These are phyloP conservation scores for Pyrrhoderma lamaoense DNA, from an alignment of 1,284 basidiomycete genomes.

Conservation along the genomic window DNA sequence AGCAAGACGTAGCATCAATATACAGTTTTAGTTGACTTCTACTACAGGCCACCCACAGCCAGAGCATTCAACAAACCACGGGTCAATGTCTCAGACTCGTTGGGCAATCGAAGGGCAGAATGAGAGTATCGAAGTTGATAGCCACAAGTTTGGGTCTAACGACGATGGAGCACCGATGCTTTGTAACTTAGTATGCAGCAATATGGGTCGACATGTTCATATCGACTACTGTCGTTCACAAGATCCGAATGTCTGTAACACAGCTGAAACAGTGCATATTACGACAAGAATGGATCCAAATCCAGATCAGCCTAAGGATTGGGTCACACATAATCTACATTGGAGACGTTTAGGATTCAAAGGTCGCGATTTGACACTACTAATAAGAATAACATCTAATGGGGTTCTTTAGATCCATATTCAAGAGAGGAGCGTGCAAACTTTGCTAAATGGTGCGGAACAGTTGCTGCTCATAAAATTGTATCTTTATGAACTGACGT, in stretches of 20 bases:
- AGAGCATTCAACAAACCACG: slow-evolving; percentile 56
- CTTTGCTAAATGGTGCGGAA: slow-evolving; percentile 41
- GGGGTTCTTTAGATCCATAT: slow-evolving; percentile 41
- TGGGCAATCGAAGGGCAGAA: slow-evolving; percentile 52
- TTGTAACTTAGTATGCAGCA: slow-evolving; percentile 49
- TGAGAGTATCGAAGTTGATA: slow-evolving; percentile 42
- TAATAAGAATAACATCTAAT: too few species aligned
- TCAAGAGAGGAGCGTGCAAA: slow-evolving; percentile 44
- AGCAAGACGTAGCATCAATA: neutral
- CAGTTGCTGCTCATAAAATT: too few species aligned
- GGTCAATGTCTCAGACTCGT: slow-evolving; percentile 50
- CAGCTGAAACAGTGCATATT: slow-evolving; percentile 42
- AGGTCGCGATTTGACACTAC: slow-evolving; percentile 19
- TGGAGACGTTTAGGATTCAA: slow-evolving; percentile 43
- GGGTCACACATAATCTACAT: slow-evolving; percentile 45
- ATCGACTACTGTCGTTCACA: slow-evolving; percentile 47
- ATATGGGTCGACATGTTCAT: slow-evolving; percentile 48
- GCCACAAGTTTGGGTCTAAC: slow-evolving; percentile 45
- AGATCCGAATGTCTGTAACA: slow-evolving; percentile 32
- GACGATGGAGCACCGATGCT: slow-evolving; percentile 60
- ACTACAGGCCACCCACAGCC: slow-evolving; percentile 52
- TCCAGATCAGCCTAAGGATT: slow-evolving; percentile 42
- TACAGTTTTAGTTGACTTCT: too few species aligned
- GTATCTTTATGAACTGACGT: neutral
- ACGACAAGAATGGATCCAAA: slow-evolving; percentile 35